phyloP scores from a whole-genome alignment of 2,329 filamentous ascomycete species.

The Trichoderma sp. region DNA sequence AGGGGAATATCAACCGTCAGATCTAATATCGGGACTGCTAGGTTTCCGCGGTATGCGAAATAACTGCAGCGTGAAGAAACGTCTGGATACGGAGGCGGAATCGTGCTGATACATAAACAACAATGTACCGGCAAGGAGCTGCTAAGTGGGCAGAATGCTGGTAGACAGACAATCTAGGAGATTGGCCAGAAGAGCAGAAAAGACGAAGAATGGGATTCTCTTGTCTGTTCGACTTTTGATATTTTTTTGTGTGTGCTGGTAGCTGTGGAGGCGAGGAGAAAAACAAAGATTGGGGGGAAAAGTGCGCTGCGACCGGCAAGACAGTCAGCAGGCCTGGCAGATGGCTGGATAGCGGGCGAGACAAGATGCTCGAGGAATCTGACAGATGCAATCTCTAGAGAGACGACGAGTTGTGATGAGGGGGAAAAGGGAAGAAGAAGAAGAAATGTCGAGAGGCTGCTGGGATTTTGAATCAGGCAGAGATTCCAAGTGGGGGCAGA shows the following conservation, averaged over 20 bases:
- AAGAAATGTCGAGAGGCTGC: background rate
- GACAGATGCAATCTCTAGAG: constrained; percentile 18
- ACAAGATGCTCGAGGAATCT: constrained; percentile 23
- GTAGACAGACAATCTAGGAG: background rate
- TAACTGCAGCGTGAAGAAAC: constrained; percentile 94
- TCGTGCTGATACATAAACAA: constrained; percentile 99
- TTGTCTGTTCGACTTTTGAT: background rate
- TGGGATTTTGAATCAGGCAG: constrained; percentile 22
- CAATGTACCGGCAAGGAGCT: constrained; percentile 38
- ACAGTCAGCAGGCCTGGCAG: constrained; percentile 22
- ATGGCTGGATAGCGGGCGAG: background rate
- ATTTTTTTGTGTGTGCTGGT: background rate
- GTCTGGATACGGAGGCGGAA: constrained; percentile 85
- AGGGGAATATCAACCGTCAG: constrained; percentile 76
- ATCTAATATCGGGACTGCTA: constrained; percentile 85
- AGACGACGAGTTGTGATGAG: constrained; percentile 10
- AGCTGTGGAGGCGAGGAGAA: background rate
- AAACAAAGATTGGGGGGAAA: background rate
- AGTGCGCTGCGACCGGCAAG: constrained; percentile 26
- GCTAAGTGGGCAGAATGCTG: constrained; percentile 34
- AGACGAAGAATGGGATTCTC: background rate
- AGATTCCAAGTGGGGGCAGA: constrained; percentile 20
- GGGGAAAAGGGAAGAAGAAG: constrained; percentile 7
- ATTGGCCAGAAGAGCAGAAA: background rate
- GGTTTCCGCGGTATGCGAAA: constrained; percentile 95